Base-by-base conservation (phyloP, 257 asterid genomes). In the Solanum ossicruentum region DNA sequence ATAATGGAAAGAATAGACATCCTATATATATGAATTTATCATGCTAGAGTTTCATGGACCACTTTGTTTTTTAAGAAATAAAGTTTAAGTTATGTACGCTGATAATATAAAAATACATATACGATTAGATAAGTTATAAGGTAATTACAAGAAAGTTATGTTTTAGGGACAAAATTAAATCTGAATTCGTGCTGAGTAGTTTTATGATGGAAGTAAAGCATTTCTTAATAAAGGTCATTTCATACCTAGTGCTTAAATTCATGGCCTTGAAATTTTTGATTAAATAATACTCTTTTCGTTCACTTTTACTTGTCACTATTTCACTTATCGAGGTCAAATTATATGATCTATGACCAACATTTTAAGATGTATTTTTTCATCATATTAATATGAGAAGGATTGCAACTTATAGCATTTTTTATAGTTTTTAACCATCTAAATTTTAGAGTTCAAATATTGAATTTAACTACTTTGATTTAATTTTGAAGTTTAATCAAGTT, bases 121-220 rank as follows among this genome's bases (percentile, higher is more conserved):
- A 56, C 21, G 4, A 17, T 65, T 6, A 67, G 13, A 36, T 32
- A 16, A 36, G 3, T 16, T 36, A 36, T 67, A 36, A 32, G 9
- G 8, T 13, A 28, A 28, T 12, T 16, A 6, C n/a, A 28, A 7
- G 43, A 15, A 28, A 28, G 0, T 1, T 2, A 9, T 6, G 2
- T 10, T 28, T 28, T 28, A 21, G 11, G 18, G 5, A 32, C 3
- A 16, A 18, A 23, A 57, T 6, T 57, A 57, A 57, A 57, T 57
- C 9, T 8, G 65, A 4, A 16, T 55, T 6, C 1, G 18, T 4
- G 4, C 5, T 2, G 65, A 8, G 8, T 8, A 57, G 12, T 20
- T 8, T 12, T 1, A 20, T 3, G 8, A 0, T 20, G 5, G 1
- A 12, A 7, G 1, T 20, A 60, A 69, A 7, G 1, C 0, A 0